Evolutionary conservation across 441 rosid genomes (phyloP), one percentile per base, ranked within the genome.

Genomic region (Geranium incanum): DNA sequence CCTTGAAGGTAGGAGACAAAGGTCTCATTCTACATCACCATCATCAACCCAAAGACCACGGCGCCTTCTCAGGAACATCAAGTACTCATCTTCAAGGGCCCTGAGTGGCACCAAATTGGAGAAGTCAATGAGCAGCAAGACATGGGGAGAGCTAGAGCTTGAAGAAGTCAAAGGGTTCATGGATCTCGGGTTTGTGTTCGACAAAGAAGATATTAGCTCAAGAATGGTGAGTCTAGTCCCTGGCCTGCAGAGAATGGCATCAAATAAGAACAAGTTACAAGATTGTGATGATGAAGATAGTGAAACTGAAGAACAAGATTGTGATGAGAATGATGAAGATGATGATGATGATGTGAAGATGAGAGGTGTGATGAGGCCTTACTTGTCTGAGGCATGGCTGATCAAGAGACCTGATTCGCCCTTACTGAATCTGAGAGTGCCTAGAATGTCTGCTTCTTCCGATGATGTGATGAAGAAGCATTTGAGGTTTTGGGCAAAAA

Each of bases 131-230:
- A 48, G 55, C 55, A 8, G 55, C 55, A 48, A 48, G 55, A 48
- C 55, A 12, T 13, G 9, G 55, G 15, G 15, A 11, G 55, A 48
- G 55, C 55, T 48, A 48, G 55, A 48, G 55, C 55, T 48, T 48
- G 55, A 48, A 48, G 55, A 48, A 48, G 55, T 48, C n/a, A 48
- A 48, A 48, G 55, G 55, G 55, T 48, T 48, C 55, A 48, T 48
- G 55, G 55, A 48, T 13, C 55, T 48, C 0, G 55, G 55, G 55
- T 48, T 48, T 15, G 12, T 48, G 12, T 48, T 48, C 55, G 12
- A 48, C 15, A 48, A 48, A 3, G 55, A 48, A 48, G 55, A 48
- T 48, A 3, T 48, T 3, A 48, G n/a, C 15, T 11, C 55, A 48
- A 11, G 12, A 48, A 39, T 39, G 45, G 45, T 39, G 3, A 39